Percentiles rank a stretch among this genome's conserved stretches.
phyloP scores from a whole-genome alignment of 2,329 filamentous ascomycete genomes.

The Elsinoe australis region DNA sequence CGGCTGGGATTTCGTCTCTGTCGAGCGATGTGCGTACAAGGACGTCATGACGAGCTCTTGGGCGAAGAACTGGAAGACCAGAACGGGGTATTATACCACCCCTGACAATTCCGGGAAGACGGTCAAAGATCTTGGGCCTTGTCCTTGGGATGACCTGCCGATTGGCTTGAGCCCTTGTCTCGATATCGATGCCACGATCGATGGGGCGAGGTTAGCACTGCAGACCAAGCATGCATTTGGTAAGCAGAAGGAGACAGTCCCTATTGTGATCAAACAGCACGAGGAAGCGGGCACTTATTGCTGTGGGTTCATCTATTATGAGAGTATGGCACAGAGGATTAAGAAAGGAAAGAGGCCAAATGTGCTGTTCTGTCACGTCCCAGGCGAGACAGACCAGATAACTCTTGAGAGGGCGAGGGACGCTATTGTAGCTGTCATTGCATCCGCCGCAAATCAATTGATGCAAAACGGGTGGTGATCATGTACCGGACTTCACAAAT shows the following conservation, averaged over 20 bases:
- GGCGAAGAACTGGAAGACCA: neutral
- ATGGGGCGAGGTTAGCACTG: constrained; percentile 10
- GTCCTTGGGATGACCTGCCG: constrained; percentile 19
- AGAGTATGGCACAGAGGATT: constrained; percentile 18
- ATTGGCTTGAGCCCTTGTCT: constrained; percentile 16
- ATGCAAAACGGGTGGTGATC: neutral
- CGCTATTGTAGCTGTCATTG: constrained; percentile 17
- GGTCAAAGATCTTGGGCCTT: constrained; percentile 9
- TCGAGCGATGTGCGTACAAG: constrained; percentile 18
- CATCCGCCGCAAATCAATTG: constrained; percentile 8
- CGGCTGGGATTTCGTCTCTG: constrained; percentile 17
- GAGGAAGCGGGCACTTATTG: constrained; percentile 18
- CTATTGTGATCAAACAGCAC: constrained; percentile 17
- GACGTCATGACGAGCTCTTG: constrained; percentile 16
- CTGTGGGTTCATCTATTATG: constrained; percentile 20
- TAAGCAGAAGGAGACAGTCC: neutral
- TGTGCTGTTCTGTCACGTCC: constrained; percentile 19
- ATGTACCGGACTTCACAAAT: too few relatives aligned
- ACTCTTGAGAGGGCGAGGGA: constrained; percentile 14
- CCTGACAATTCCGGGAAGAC: constrained; percentile 16
- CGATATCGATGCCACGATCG: constrained; percentile 16
- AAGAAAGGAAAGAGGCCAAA: constrained; percentile 11
- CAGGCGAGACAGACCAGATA: constrained; percentile 13
- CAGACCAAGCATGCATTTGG: neutral
- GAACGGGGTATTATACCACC: constrained; percentile 15